These are phyloP conservation scores for Thermomucor indicae-seudaticae DNA, from an alignment of 371 early-diverging fungal genomes.

Conservation along the genomic window DNA sequence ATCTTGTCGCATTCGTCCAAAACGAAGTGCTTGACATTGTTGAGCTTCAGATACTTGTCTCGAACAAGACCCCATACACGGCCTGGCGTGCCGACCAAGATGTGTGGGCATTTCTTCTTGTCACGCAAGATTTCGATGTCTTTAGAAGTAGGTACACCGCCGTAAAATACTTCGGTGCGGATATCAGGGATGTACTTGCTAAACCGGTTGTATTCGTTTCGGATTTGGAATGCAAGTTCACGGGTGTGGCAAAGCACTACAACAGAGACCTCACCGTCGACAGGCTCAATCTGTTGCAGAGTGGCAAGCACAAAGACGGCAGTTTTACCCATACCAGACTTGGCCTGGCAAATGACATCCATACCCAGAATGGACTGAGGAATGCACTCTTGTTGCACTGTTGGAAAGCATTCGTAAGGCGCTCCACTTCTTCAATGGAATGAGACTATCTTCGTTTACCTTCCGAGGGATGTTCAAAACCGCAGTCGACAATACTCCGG, in stretches of 20 bases:
- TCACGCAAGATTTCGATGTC: conserved; percentile 82
- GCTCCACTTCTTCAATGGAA: too few relatives aligned
- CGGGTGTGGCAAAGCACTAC: conserved; percentile 97
- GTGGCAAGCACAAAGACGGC: conserved; percentile 97
- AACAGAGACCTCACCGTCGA: conserved; percentile 77
- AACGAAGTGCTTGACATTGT: conserved; percentile 92
- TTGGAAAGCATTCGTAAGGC: background rate
- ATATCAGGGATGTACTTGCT: conserved; percentile 93
- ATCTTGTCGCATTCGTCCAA: conserved; percentile 99
- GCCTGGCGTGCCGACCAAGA: conserved; percentile 99
- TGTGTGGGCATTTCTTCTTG: conserved; percentile 82
- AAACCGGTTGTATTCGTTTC: conserved; percentile 93
- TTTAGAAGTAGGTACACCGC: conserved; percentile 76
- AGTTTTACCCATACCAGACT: conserved; percentile 99
- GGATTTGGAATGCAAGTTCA: conserved; percentile 98
- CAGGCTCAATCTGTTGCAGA: conserved; percentile 92
- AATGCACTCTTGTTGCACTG: conserved; percentile 98
- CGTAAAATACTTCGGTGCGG: conserved; percentile 91
- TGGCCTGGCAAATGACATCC: conserved; percentile 98
- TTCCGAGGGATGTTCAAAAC: conserved; percentile 99
- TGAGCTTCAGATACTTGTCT: conserved; percentile 75
- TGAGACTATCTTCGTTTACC: conserved; percentile 38
- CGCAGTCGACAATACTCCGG: conserved; percentile 95
- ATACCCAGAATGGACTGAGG: conserved; percentile 95
- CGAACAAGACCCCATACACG: conserved; percentile 88